phyloP scores from a whole-genome alignment of 2,329 filamentous ascomycete genomes.

The Elsinoe batatas region DNA sequence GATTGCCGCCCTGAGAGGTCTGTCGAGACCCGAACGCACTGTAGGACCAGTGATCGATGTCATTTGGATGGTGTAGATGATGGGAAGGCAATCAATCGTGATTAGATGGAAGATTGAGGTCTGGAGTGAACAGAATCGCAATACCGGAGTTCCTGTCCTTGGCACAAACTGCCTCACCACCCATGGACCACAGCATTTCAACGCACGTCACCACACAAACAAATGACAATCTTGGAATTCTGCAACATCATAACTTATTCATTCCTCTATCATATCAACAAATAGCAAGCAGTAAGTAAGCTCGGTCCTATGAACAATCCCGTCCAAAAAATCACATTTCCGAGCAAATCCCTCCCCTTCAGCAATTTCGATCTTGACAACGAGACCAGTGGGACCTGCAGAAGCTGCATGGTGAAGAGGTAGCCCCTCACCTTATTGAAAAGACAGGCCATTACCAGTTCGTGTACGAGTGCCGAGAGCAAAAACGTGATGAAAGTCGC shows the following conservation, averaged over 20 bases:
- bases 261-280: constrained; percentile 31
- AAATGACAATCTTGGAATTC: neutral
- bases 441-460: constrained; percentile 70
- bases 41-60: too few species aligned
- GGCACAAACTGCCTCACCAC: too few species aligned
- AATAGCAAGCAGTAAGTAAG: constrained; percentile 45
- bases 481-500: constrained; percentile 70
- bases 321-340: constrained; percentile 69
- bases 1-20: too few species aligned
- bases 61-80: too few species aligned
- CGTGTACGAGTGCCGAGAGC: constrained; percentile 60
- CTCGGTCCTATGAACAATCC: constrained; percentile 70
- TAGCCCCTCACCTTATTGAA: constrained; percentile 71
- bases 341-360: constrained; percentile 51
- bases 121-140: too few species aligned
- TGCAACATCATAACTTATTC: neutral
- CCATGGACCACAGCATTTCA: too few species aligned
- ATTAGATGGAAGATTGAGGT: too few species aligned
- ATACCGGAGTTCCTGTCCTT: too few species aligned
- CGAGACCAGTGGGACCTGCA: constrained; percentile 59
- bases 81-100: too few species aligned
- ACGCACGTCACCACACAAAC: neutral
- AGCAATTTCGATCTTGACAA: constrained; percentile 59
- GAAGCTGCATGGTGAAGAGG: constrained; percentile 62
- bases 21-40: too few species aligned